Base-by-base conservation (phyloP, 768 basidiomycete genomes). In the Pisolithus microcarpus region DNA sequence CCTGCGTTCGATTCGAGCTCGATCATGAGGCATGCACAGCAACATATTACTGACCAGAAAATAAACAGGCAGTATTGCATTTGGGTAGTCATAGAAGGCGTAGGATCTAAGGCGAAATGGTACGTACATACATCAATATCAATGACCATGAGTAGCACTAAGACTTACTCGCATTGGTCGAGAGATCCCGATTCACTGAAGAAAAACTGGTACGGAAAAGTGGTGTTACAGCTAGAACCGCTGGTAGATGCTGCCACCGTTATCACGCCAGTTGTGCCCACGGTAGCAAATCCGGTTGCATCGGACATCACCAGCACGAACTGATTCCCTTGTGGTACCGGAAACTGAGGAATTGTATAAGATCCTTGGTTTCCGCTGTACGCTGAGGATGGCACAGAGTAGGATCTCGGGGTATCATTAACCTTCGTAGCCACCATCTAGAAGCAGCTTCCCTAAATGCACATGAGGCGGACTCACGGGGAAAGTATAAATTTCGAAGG, bases 261-360 rank as follows among this genome's bases (percentile, higher is more conserved):
- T 38, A 82, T 56, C 6, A 84, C 46, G 38, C 64, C 52, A 8
- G 79, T 75, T 23, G 72, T 71, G 23, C 84, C 87, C 5, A 86
- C 87, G 8, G 81, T 71, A 39, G 70, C 84, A 60, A n/a, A 87
- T 1, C 84, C 85, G 24, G 76, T 77, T 18, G 79, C 72, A 61
- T 90, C 87, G 24, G 82, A 87, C 82, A 89, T 84, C 30, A 78
- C 74, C n/a, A 83, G 52, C 15, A 87, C 45, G 45, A 86, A 69
- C 49, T 69, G 63, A 16, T 71, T 59, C 24, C 58, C 66, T 7
- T 69, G 58, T 15, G 61, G 34, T 43, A 82, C 65, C 3, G 73
- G 70, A 11, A 87, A 55, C 51, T 70, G 72, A 0, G 65, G 42
- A 26, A 74, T 61, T 10, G 72, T 67, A 61, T 72, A 85, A 0